Evolutionary conservation across 129 eudicot genomes (phyloP).

Genomic region (Chrysanthemum lavandulifolium): DNA sequence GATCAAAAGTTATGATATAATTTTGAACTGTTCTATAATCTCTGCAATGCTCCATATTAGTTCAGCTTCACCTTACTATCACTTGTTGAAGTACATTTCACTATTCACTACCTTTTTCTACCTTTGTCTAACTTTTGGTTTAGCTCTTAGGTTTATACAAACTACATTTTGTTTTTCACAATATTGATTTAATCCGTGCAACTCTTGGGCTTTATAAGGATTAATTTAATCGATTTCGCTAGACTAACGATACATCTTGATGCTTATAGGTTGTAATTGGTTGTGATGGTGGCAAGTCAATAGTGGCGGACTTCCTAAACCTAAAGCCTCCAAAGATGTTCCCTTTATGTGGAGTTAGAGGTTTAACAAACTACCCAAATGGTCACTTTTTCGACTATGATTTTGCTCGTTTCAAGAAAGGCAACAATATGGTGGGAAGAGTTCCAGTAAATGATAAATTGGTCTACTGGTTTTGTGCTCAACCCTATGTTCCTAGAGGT

Average conservation of each 20-base stretch:
- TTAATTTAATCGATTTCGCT: not conserved
- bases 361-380: slow-evolving; percentile 48
- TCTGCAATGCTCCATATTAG: too few relatives aligned
- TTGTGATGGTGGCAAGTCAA: slow-evolving; percentile 60
- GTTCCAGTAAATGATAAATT: slow-evolving; percentile 44
- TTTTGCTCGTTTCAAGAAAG: slow-evolving; percentile 33
- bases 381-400: slow-evolving; percentile 52
- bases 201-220: not conserved
- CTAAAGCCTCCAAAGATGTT: slow-evolving; percentile 43
- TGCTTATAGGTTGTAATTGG: slow-evolving; percentile 55
- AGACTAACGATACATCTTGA: not conserved
- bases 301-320: slow-evolving; percentile 47
- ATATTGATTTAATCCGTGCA: too few relatives aligned
- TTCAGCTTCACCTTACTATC: too few relatives aligned
- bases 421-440: slow-evolving; percentile 39
- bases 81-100: too few relatives aligned
- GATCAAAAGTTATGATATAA: too few relatives aligned
- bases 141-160: too few relatives aligned
- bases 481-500: slow-evolving; percentile 18
- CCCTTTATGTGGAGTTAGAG: slow-evolving; percentile 37
- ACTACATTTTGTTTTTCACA: not conserved
- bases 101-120: too few relatives aligned
- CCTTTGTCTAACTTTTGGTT: too few relatives aligned
- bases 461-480: slow-evolving; percentile 59
- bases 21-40: too few relatives aligned